These are phyloP conservation scores for Candida khao-thaluensis DNA, from an alignment of 805 yeast genomes.

Conservation along the genomic window DNA sequence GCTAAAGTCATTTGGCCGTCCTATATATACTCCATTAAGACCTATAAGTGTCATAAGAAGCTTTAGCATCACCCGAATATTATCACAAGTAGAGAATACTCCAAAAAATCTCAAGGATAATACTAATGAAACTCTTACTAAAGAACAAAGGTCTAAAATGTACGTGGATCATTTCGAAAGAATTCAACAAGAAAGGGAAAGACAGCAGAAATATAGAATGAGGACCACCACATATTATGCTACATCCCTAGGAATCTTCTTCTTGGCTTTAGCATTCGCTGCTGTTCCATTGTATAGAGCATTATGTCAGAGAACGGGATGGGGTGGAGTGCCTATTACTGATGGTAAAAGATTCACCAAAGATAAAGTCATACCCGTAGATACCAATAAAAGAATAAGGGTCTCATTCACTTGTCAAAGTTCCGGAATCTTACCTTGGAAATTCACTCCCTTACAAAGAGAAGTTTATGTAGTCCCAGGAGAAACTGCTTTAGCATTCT, in stretches of 20 bases:
- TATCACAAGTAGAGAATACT: not conserved
- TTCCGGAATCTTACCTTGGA: conserved; percentile 90
- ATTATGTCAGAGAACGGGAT: conserved; percentile 91
- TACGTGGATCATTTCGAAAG: conserved; percentile 17
- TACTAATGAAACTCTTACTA: not conserved
- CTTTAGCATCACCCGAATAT: not conserved
- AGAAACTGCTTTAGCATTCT: conserved; percentile 95
- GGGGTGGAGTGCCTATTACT: conserved; percentile 93
- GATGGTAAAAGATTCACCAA: conserved; percentile 77
- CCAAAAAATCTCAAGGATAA: not conserved
- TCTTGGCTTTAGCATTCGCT: conserved; percentile 77
- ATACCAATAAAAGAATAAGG: conserved; percentile 74
- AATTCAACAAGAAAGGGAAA: conserved; percentile 24
- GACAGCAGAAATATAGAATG: conserved; percentile 35
- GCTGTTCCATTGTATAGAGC: conserved; percentile 93
- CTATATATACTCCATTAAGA: not conserved
- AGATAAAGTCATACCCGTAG: conserved; percentile 85
- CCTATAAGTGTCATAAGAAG: conserved; percentile 1
- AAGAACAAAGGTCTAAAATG: conserved; percentile 12
- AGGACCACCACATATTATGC: conserved; percentile 64
- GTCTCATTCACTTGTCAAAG: conserved; percentile 92
- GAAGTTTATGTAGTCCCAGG: conserved; percentile 94
- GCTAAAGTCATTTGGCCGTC: not conserved
- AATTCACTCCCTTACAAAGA: conserved; percentile 87
- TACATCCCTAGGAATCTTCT: conserved; percentile 64